Base-by-base conservation (phyloP, 1,284 basidiomycete species). In the Leccinum subrobustum region DNA sequence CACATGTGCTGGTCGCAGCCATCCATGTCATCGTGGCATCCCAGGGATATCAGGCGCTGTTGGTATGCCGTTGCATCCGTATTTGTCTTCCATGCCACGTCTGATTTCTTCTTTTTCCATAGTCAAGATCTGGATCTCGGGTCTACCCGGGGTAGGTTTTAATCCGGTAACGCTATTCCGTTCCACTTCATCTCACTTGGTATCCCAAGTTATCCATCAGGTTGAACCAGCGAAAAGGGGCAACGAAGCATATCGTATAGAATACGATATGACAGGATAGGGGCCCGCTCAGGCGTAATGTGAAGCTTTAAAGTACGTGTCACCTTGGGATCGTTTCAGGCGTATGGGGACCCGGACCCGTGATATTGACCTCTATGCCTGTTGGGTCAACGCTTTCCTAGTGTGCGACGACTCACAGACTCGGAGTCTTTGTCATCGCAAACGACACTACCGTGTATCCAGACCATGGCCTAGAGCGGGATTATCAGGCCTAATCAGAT, bases 41-140 rank as follows among this genome's bases (percentile, higher is more conserved):
- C 20, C 20, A 33, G 33, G 33, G 33, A 31, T 48, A 33, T 50
- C 57, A 35, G n/a, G 12, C 14, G 27, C 39, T 14, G 29, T 42
- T 52, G 33, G 50, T 11, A 48, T 25, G n/a, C 39, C 16, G n/a
- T 27, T 47, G 54, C 50, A 33, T 33, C 55, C 2, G 35, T 31
- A 33, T 29, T 48, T 27, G 29, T 23, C 39, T 33, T 11, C 4
- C 16, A 35, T 18, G 53, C 53, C 35, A 54, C 16, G 35, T n/a
- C 12, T 54, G 8, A 25, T 47, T 20, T 12, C 44, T 18, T 52
- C 12, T 20, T 16, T 35, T 33, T 53, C 20, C 20, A 33, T 11
- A 16, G 11, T 54, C 8, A 12, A 42, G 44, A 69, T 67, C 16
- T 23, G 11, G 59, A 67, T 67, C 64, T 65, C 68, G 68, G 62